phyloP scores from a whole-genome alignment of 1,139 yeast species.

The Wickerhamomyces sp. region DNA sequence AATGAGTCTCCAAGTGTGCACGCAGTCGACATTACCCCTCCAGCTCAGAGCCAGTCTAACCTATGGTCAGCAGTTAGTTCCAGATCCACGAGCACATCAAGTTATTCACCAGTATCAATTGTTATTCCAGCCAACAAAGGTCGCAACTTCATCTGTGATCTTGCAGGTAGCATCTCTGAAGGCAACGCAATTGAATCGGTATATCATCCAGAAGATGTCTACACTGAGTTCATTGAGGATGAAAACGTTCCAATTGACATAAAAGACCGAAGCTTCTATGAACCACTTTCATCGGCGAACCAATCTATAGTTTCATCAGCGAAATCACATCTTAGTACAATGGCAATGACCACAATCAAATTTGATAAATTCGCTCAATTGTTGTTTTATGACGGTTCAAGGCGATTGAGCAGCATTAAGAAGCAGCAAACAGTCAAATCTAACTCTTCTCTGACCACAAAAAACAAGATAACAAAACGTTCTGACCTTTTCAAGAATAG shows the following conservation, averaged over 20 bases:
- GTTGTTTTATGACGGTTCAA: constrained; percentile 19
- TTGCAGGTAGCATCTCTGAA: constrained; percentile 13
- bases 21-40: no score
- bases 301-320: background rate
- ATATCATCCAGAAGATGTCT: constrained; percentile 12
- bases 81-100: constrained; percentile 13
- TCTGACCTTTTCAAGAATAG: constrained; percentile 8
- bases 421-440: background rate
- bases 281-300: background rate
- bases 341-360: constrained; percentile 9
- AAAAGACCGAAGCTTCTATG: constrained; percentile 11
- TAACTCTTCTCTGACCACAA: no score
- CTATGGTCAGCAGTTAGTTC: no score
- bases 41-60: no score
- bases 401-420: constrained; percentile 6
- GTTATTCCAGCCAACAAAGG: constrained; percentile 19
- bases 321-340: background rate
- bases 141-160: constrained; percentile 10
- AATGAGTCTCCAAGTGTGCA: no score
- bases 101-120: constrained; percentile 19
- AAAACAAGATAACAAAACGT: constrained; percentile 2
- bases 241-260: constrained; percentile 13
- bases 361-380: constrained; percentile 20
- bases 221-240: constrained; percentile 6
- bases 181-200: constrained; percentile 15